Conservation (phyloP, 176 grass and related monocot species). For the Puccinellia tenuiflora region DNA sequence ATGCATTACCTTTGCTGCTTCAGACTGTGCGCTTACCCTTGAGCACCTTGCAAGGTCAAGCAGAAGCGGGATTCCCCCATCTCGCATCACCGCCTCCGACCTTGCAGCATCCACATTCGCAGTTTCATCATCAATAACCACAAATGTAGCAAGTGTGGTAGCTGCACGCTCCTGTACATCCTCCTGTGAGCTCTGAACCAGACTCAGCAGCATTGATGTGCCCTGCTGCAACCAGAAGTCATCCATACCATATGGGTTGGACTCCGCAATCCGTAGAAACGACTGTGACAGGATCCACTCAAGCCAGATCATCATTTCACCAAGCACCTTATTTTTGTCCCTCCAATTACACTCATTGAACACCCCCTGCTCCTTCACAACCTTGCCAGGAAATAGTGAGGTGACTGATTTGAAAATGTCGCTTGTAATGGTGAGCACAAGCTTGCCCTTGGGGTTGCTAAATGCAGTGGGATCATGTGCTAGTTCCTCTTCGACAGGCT, state of each 20-base stretch:
- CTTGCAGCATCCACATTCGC: slow-evolving; percentile 86
- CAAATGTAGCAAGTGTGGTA: slow-evolving; percentile 85
- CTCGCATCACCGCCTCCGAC: slow-evolving; percentile 78
- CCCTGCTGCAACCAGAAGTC: slow-evolving; percentile 92
- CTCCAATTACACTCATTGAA: slow-evolving; percentile 60
- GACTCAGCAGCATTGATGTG: slow-evolving; percentile 61
- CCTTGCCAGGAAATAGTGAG: slow-evolving; percentile 47
- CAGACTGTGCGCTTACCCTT: slow-evolving; percentile 84
- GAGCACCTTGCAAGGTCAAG: slow-evolving; percentile 82
- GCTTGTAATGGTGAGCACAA: slow-evolving; percentile 63
- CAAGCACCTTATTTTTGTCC: slow-evolving; percentile 45
- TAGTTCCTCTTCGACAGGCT: slow-evolving; percentile 60
- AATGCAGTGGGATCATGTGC: slow-evolving; percentile 50
- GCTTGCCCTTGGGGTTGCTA: slow-evolving; percentile 75
- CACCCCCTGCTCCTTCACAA: slow-evolving; percentile 41
- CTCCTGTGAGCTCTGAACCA: slow-evolving; percentile 76
- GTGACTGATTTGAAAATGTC: slow-evolving; percentile 51
- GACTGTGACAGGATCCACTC: slow-evolving; percentile 86
- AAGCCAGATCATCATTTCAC: slow-evolving; percentile 73
- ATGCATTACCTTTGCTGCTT: slow-evolving; percentile 85
- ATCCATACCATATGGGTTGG: slow-evolving; percentile 73
- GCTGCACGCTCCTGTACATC: slow-evolving; percentile 94
- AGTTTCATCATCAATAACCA: slow-evolving; percentile 93
- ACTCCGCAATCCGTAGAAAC: slow-evolving; percentile 74
- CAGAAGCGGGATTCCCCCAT: slow-evolving; percentile 84